These are phyloP conservation scores for Dictyostelium intermedium DNA, from an alignment of 78 protist genomes.

Conservation along the genomic window DNA sequence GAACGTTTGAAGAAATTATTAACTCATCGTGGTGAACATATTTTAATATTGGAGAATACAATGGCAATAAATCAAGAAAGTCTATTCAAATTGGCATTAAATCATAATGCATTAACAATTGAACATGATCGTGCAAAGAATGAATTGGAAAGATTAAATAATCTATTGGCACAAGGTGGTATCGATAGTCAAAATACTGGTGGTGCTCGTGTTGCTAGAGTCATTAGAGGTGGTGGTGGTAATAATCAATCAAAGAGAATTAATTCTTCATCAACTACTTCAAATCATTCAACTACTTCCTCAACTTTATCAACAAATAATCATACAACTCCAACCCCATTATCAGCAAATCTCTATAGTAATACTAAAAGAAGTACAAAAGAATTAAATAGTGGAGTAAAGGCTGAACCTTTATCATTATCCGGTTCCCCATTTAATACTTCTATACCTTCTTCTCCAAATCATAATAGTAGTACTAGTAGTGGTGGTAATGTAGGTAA, in stretches of 20 bases:
- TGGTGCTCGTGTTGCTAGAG: conserved; percentile 66
- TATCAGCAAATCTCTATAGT: conserved; percentile 31
- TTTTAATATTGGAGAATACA: conserved; percentile 24
- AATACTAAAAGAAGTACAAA: conserved; percentile 24
- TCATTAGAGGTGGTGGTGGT: conserved; percentile 61
- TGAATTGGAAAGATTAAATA: not conserved
- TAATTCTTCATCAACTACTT: not conserved
- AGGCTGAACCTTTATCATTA: conserved; percentile 3
- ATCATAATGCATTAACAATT: not conserved
- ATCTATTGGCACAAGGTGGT: not conserved
- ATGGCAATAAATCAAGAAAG: conserved; percentile 26
- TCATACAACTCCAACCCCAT: conserved; percentile 7
- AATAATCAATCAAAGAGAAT: not conserved
- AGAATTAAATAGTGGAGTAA: conserved; percentile 9
- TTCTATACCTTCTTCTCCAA: conserved; percentile 10
- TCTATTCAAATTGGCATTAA: conserved; percentile 18
- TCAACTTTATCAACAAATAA: not conserved
- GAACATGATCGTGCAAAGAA: not conserved
- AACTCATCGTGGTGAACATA: conserved; percentile 19
- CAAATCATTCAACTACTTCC: not conserved
- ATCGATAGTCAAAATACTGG: not conserved
- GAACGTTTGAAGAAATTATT: conserved; percentile 10
- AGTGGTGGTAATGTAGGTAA: not conserved
- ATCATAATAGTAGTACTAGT: not conserved
- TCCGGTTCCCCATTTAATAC: not conserved